Evolutionary conservation across 345 rosid species (phyloP).

Genomic region (Aquilaria yunnanensis): DNA sequence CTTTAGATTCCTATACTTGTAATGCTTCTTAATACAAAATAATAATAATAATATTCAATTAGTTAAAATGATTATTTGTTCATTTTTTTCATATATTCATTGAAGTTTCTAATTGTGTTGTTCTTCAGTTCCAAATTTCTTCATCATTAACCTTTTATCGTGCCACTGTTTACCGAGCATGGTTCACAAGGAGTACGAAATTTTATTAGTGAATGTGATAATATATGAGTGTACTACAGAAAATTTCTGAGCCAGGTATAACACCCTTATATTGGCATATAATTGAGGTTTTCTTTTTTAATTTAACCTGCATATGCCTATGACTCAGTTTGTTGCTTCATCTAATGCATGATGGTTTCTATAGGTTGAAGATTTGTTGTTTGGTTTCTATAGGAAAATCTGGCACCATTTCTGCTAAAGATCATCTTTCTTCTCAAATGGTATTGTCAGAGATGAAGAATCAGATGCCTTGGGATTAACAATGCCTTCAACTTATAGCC

Average conservation of each 20-base stretch:
- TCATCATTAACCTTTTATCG: too few relatives aligned
- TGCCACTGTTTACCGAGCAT: too few relatives aligned
- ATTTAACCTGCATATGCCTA: constrained; percentile 9
- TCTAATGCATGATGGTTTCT: constrained; percentile 19
- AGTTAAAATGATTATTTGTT: too few relatives aligned
- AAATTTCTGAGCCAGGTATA: constrained; percentile 65
- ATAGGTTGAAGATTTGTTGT: constrained; percentile 58
- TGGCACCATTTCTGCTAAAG: constrained; percentile 70
- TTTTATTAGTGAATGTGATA: too few relatives aligned
- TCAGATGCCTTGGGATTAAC: constrained; percentile 39
- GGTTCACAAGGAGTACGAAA: too few relatives aligned
- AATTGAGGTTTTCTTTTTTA: constrained; percentile 1
- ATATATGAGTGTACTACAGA: too few relatives aligned
- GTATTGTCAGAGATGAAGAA: constrained; percentile 39
- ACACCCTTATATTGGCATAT: constrained; percentile 1
- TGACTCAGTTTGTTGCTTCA: constrained; percentile 11
- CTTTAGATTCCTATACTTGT: too few relatives aligned
- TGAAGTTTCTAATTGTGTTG: neutral
- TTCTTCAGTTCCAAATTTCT: neutral
- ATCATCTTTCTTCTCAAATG: constrained; percentile 47
- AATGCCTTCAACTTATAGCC: constrained; percentile 17
- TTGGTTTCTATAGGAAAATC: constrained; percentile 48
- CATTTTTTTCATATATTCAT: too few relatives aligned
- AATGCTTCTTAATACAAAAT: too few relatives aligned
- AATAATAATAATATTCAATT: too few relatives aligned